phyloP scores from a whole-genome alignment of 164 flowering plant genomes.

The Cinnamomum chago region DNA sequence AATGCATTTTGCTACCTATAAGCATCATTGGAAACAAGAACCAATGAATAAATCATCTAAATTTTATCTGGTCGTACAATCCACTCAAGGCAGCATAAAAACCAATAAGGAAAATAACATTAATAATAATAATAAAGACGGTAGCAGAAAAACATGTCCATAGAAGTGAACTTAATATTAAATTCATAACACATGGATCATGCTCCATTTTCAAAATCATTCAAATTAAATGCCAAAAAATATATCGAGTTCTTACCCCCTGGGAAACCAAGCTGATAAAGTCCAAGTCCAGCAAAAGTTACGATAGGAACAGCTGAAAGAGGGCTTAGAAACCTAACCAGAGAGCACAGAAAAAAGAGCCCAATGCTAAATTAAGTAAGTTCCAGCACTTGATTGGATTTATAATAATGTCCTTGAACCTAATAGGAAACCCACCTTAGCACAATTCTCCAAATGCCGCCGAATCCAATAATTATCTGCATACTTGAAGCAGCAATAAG shows the following conservation, averaged over 20 bases:
- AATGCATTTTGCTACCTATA: conserved; percentile 59
- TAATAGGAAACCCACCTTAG: conserved; percentile 45
- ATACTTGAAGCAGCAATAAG: conserved; percentile 85
- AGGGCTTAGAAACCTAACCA: conserved; percentile 64
- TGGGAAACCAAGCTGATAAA: conserved; percentile 80
- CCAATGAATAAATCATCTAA: too few relatives aligned
- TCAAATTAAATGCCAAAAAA: neutral
- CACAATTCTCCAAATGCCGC: conserved; percentile 98
- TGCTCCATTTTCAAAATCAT: neutral
- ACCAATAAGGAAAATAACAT: too few relatives aligned
- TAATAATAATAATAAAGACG: too few relatives aligned
- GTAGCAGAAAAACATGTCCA: too few relatives aligned
- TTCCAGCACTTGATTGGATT: neutral
- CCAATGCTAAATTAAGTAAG: neutral
- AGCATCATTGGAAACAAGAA: too few relatives aligned
- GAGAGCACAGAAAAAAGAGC: neutral
- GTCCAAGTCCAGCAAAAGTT: conserved; percentile 74
- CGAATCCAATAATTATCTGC: conserved; percentile 95
- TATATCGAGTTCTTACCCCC: conserved; percentile 73
- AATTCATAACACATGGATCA: too few relatives aligned
- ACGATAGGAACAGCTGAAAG: conserved; percentile 76
- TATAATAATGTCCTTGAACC: neutral
- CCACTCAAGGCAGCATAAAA: too few relatives aligned
- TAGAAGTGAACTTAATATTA: too few relatives aligned
- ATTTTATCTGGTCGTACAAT: too few relatives aligned